These are phyloP conservation scores for Brassica carinata DNA, from an alignment of 345 rosid genomes.

Conservation along the genomic window DNA sequence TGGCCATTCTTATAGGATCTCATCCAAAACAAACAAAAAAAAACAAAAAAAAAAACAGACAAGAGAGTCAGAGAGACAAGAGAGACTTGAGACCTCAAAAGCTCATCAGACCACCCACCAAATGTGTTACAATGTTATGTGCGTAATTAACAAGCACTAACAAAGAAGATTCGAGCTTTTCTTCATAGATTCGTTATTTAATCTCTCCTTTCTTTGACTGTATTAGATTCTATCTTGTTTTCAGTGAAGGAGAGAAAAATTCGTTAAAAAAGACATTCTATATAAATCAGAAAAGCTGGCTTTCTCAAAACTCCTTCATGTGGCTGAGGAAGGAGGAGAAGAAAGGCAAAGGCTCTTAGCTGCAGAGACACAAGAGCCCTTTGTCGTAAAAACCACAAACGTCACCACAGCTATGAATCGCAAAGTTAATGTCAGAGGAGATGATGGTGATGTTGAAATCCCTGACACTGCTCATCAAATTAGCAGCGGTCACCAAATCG, in stretches of 20 bases:
- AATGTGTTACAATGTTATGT: background rate
- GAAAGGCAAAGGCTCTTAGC: slow-evolving; percentile 35
- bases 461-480: slow-evolving; percentile 88
- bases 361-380: slow-evolving; percentile 15
- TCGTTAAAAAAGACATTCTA: slow-evolving; percentile 17
- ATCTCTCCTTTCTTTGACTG: slow-evolving; percentile 21
- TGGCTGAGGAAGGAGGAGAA: slow-evolving; percentile 30
- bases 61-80: background rate
- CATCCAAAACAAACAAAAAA: slow-evolving; percentile 5
- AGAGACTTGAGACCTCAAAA: slow-evolving; percentile 19
- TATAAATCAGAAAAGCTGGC: slow-evolving; percentile 37
- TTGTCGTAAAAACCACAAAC: slow-evolving; percentile 23
- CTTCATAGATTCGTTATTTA: slow-evolving; percentile 25
- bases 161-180: slow-evolving; percentile 15
- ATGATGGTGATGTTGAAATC: slow-evolving; percentile 40
- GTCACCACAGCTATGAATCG: slow-evolving; percentile 22
- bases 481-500: too few species aligned
- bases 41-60: background rate
- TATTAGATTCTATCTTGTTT: background rate
- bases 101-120: slow-evolving; percentile 23
- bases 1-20: slow-evolving; percentile 24
- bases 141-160: slow-evolving; percentile 12
- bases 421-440: slow-evolving; percentile 39
- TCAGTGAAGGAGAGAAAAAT: slow-evolving; percentile 13
- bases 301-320: slow-evolving; percentile 28